Evolutionary conservation across 345 rosid genomes (phyloP).

Genomic region (Anacardium occidentale): DNA sequence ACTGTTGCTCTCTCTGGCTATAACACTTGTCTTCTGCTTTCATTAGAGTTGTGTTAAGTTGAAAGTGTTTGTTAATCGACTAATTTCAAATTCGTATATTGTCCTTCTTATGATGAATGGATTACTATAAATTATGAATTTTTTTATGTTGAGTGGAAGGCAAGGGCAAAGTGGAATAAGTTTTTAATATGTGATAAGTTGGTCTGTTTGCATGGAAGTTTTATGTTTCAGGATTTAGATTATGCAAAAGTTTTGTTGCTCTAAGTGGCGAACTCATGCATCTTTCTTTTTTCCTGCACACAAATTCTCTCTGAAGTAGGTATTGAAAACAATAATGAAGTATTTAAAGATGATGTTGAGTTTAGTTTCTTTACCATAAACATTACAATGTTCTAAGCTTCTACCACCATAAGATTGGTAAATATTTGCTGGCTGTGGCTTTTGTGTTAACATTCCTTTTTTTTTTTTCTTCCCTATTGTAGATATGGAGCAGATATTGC

Average conservation of each 20-base stretch:
- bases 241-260: not conserved
- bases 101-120: no score
- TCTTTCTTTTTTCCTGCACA: not conserved
- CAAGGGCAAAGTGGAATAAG: not conserved
- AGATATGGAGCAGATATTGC: conserved; percentile 96
- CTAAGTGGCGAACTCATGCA: not conserved
- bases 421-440: conserved; percentile 17
- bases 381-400: not conserved
- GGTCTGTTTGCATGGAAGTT: not conserved
- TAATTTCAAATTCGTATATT: no score
- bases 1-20: not conserved
- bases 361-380: not conserved
- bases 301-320: not conserved
- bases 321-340: not conserved
- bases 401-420: not conserved
- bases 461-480: conserved; percentile 32
- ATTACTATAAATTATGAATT: no score
- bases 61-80: no score
- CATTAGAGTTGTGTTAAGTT: no score
- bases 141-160: no score
- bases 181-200: not conserved
- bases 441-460: conserved; percentile 25
- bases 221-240: not conserved
- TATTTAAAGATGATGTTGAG: not conserved
- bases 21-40: not conserved